Conservation (phyloP, 768 basidiomycete species). For the Boletellus ananiceps region DNA sequence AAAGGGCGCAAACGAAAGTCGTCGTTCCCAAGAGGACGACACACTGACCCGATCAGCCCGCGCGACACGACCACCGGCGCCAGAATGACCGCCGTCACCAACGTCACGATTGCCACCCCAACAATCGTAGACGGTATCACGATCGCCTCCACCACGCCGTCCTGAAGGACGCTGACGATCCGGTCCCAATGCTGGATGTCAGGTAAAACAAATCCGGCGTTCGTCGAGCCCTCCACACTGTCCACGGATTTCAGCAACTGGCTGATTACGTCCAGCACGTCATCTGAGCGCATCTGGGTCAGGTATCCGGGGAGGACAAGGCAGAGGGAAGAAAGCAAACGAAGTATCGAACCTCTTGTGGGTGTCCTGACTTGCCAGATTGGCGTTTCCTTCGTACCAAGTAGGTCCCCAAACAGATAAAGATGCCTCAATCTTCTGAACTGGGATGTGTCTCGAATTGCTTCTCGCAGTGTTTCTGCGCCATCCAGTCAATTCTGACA, state of each 20-base stretch:
- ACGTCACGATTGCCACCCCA: not conserved
- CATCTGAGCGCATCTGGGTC: not conserved
- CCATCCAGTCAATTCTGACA: not conserved
- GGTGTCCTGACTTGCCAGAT: conserved; percentile 10
- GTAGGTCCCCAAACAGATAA: conserved; percentile 10
- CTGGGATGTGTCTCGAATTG: conserved; percentile 11
- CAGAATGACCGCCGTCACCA: not conserved
- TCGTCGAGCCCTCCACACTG: conserved; percentile 8
- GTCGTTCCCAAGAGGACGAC: too few relatives aligned
- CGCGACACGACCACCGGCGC: not conserved
- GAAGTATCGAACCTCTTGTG: conserved; percentile 4
- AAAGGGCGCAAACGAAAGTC: too few relatives aligned
- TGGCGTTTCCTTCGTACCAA: conserved; percentile 6
- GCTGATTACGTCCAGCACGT: conserved; percentile 5
- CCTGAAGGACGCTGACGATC: not conserved
- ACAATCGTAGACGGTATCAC: conserved; percentile 3
- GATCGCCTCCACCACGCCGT: conserved; percentile 1
- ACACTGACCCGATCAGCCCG: not conserved
- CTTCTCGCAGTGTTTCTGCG: conserved; percentile 18
- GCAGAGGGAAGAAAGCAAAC: too few relatives aligned
- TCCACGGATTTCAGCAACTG: conserved; percentile 11
- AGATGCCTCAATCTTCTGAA: conserved; percentile 17
- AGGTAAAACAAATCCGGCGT: conserved; percentile 4
- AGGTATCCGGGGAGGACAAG: not conserved
- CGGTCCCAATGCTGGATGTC: conserved; percentile 10